These are phyloP conservation scores for Syncephalastrum racemosum DNA, from an alignment of 371 early-diverging fungal genomes.

Conservation along the genomic window DNA sequence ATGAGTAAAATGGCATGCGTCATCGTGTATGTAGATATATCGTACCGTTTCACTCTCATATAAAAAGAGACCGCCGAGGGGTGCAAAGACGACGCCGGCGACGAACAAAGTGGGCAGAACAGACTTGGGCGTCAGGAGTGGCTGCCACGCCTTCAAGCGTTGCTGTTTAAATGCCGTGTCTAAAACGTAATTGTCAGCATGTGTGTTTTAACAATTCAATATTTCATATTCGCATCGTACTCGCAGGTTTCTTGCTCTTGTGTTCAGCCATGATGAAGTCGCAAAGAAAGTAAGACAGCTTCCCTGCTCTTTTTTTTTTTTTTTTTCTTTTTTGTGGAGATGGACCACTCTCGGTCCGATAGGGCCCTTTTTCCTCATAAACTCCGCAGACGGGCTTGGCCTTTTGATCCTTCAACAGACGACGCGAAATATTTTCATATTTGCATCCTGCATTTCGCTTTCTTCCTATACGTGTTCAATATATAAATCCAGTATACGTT, in stretches of 20 bases:
- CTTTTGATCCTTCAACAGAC: too few relatives aligned
- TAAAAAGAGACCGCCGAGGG: slow-evolving; percentile 75
- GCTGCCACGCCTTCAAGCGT: slow-evolving; percentile 91
- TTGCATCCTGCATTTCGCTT: too few relatives aligned
- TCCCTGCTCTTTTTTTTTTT: too few relatives aligned
- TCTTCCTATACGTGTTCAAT: too few relatives aligned
- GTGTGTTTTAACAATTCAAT: not conserved
- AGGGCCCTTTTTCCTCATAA: too few relatives aligned
- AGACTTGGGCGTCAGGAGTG: slow-evolving; percentile 85
- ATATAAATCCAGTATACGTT: too few relatives aligned
- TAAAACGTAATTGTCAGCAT: slow-evolving; percentile 14
- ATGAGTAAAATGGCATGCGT: not conserved
- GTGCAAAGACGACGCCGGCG: slow-evolving; percentile 83
- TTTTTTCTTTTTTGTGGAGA: too few relatives aligned
- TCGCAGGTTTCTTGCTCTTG: slow-evolving; percentile 49
- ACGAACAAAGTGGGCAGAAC: slow-evolving; percentile 87
- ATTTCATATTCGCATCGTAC: slow-evolving; percentile 17
- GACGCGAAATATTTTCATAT: too few relatives aligned
- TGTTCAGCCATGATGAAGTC: slow-evolving; percentile 32
- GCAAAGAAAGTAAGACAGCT: not conserved
- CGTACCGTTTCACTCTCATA: slow-evolving; percentile 56
- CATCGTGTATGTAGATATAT: not conserved
- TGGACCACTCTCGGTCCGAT: too few relatives aligned
- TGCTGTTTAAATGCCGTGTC: slow-evolving; percentile 93
- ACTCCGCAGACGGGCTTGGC: too few relatives aligned